Percentiles rank a stretch among this genome's conserved stretches.
Conservation (phyloP, 208 protist genomes). For the Crithidia bombi region DNA sequence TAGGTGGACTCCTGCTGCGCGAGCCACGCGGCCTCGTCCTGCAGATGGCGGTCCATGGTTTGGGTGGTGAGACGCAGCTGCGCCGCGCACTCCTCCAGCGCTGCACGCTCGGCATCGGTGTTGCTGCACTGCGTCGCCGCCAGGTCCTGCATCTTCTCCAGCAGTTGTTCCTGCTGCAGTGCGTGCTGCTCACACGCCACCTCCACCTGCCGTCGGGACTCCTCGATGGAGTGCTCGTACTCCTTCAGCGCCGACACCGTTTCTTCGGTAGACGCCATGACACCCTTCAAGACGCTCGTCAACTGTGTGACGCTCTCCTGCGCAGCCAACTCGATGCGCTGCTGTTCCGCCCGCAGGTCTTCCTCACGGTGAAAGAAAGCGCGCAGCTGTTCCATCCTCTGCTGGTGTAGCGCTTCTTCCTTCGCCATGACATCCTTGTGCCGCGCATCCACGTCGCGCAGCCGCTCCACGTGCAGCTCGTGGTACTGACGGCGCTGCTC, state of each 20-base stretch:
- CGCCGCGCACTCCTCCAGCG: constrained; percentile 44
- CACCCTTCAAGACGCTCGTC: constrained; percentile 39
- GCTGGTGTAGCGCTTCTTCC: constrained; percentile 66
- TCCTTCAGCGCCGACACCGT: constrained; percentile 48
- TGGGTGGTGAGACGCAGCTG: constrained; percentile 50
- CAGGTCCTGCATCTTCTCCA: constrained; percentile 48
- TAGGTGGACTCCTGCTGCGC: constrained; percentile 62
- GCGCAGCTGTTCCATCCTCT: constrained; percentile 64
- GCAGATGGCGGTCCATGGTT: constrained; percentile 62
- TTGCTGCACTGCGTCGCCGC: constrained; percentile 52
- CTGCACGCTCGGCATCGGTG: constrained; percentile 49
- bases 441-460: constrained; percentile 57
- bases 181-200: constrained; percentile 36
- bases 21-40: constrained; percentile 68
- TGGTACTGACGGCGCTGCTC: constrained; percentile 57
- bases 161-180: constrained; percentile 37
- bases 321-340: constrained; percentile 39
- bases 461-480: constrained; percentile 63
- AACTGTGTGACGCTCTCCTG: constrained; percentile 49
- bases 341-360: constrained; percentile 51
- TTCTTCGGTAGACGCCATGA: constrained; percentile 39
- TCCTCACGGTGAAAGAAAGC: constrained; percentile 58
- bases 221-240: constrained; percentile 54
- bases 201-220: constrained; percentile 42
- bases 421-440: constrained; percentile 58